Conservation (phyloP, 1,284 basidiomycete genomes). For the Pyrrhoderma noxium region DNA sequence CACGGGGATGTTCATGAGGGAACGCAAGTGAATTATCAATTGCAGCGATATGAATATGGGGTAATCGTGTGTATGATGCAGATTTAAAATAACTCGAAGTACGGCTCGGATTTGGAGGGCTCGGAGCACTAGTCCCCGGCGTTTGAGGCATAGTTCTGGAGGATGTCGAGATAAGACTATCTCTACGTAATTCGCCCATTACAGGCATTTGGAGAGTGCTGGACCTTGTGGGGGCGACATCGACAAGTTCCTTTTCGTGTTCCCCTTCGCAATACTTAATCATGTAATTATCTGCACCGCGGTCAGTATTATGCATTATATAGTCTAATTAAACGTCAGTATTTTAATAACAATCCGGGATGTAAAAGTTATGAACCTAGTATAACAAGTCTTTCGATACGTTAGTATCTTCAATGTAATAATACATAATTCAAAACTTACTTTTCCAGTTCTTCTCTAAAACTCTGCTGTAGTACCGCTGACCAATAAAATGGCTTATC, state of each 20-base stretch:
- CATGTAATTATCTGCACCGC: constrained; percentile 83
- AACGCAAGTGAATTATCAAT: constrained; percentile 93
- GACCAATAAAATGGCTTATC: constrained; percentile 76
- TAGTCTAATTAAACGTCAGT: constrained; percentile 45
- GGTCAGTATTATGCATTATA: constrained; percentile 84
- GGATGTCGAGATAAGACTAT: constrained; percentile 34
- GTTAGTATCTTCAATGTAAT: background rate
- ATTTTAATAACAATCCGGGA: background rate
- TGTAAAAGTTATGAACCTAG: constrained; percentile 42
- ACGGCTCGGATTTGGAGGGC: background rate
- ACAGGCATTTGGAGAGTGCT: constrained; percentile 57
- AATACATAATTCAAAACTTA: constrained; percentile 29
- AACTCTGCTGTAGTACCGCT: constrained; percentile 64
- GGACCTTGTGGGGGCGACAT: constrained; percentile 67
- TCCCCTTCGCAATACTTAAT: constrained; percentile 77
- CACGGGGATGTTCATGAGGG: constrained; percentile 82
- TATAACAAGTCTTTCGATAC: constrained; percentile 58
- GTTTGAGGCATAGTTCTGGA: constrained; percentile 28
- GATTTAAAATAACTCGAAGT: background rate
- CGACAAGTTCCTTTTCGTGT: constrained; percentile 65
- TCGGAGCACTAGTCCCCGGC: constrained; percentile 18
- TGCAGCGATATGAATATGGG: constrained; percentile 74
- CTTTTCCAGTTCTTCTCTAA: constrained; percentile 85
- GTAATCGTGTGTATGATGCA: constrained; percentile 28
- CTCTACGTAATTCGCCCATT: constrained; percentile 53